phyloP scores from a whole-genome alignment of 768 basidiomycete genomes.

The Ramaria sp. region DNA sequence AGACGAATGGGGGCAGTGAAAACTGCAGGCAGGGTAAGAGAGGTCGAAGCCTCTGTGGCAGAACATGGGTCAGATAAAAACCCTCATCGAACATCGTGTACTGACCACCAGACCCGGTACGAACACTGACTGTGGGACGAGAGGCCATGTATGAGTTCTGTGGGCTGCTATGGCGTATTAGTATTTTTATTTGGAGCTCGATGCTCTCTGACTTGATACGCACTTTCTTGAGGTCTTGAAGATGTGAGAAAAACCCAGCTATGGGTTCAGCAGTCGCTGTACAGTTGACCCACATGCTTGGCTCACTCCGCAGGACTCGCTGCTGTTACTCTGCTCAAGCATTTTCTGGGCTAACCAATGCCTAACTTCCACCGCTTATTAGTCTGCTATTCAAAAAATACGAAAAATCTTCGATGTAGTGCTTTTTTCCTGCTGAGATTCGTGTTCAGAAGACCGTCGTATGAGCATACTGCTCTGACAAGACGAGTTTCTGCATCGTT shows the following conservation, averaged over 20 bases:
- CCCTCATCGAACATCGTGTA: neutral
- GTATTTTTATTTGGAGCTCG: neutral
- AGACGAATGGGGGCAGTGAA: slow-evolving; percentile 96
- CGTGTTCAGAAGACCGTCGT: too few relatives aligned
- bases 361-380: too few relatives aligned
- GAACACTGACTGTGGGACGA: slow-evolving; percentile 84
- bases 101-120: slow-evolving; percentile 64
- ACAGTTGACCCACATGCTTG: neutral
- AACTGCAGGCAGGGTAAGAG: slow-evolving; percentile 90
- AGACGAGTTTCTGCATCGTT: too few relatives aligned
- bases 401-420: too few relatives aligned
- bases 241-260: neutral
- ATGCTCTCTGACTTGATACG: too few relatives aligned
- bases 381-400: too few relatives aligned
- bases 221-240: slow-evolving; percentile 2
- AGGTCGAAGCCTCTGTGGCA: slow-evolving; percentile 66
- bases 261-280: neutral
- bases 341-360: too few relatives aligned
- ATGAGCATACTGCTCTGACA: too few relatives aligned
- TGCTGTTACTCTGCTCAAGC: neutral
- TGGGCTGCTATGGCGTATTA: neutral
- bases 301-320: neutral
- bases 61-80: neutral
- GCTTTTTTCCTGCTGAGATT: too few relatives aligned
- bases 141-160: slow-evolving; percentile 56